phyloP scores from a whole-genome alignment of 2,329 filamentous ascomycete species.

The Cytospora piceicola region DNA sequence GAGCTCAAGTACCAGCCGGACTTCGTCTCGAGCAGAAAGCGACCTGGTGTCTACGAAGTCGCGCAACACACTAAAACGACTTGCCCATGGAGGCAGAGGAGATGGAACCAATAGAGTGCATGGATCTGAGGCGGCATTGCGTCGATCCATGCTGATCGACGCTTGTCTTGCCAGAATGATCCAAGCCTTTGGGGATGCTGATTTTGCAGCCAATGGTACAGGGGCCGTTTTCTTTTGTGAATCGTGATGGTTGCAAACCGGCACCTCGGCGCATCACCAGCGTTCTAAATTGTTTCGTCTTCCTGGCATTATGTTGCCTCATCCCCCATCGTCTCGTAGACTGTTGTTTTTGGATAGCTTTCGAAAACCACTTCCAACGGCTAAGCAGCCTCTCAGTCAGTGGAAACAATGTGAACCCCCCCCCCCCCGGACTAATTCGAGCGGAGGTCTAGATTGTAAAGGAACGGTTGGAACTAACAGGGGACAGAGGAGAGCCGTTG shows the following conservation, averaged over 20 bases:
- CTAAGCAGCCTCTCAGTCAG: background rate
- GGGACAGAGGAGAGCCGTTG: constrained; percentile 12
- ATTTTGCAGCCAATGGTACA: constrained; percentile 19
- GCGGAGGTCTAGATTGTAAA: background rate
- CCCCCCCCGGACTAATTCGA: background rate
- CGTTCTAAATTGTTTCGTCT: background rate
- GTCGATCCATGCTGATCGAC: constrained; percentile 15
- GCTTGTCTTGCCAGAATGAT: constrained; percentile 18
- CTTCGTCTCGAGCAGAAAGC: background rate
- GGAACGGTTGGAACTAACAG: constrained; percentile 10
- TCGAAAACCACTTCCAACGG: too few species aligned
- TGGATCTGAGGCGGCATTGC: constrained; percentile 18
- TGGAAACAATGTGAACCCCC: background rate
- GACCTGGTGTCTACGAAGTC: constrained; percentile 16
- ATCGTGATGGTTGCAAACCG: constrained; percentile 14
- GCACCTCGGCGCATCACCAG: background rate
- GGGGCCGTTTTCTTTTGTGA: background rate
- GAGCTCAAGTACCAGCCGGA: constrained; percentile 1
- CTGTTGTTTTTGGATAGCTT: too few species aligned
- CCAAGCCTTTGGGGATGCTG: constrained; percentile 18
- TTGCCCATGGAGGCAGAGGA: background rate
- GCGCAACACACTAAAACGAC: constrained; percentile 7
- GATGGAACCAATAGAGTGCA: constrained; percentile 6
- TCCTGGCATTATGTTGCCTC: background rate
- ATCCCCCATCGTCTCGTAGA: background rate